Percentiles rank a stretch among this genome's conserved stretches.
These are phyloP conservation scores for Kingdonia uniflora DNA, from an alignment of 164 flowering plant species.

Conservation along the genomic window DNA sequence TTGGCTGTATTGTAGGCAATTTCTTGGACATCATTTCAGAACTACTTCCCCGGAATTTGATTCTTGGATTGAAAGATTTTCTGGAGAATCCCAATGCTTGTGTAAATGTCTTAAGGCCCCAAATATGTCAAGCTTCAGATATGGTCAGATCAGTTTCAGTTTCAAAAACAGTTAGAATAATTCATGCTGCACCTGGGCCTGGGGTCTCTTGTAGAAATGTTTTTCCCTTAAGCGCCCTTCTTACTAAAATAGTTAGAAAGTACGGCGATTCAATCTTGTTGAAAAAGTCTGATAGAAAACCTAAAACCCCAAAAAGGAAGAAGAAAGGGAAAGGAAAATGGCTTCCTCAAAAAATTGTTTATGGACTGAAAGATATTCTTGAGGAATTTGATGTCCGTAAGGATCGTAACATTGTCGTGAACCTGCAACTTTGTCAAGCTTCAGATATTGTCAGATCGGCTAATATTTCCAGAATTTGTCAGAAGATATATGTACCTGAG, in stretches of 20 bases:
- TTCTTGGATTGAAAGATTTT: conserved; percentile 55
- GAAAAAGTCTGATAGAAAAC: conserved; percentile 62
- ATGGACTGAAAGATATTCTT: conserved; percentile 9
- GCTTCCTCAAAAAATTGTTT: background rate
- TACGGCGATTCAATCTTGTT: conserved; percentile 60
- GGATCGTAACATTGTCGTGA: conserved; percentile 27
- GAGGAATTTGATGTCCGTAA: conserved; percentile 23
- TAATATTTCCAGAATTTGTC: conserved; percentile 20
- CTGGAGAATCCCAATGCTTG: conserved; percentile 27
- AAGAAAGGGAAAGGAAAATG: conserved; percentile 32
- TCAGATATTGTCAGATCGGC: conserved; percentile 36
- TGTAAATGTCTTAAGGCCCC: conserved; percentile 23
- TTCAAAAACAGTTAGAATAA: conserved; percentile 19
- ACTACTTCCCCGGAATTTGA: conserved; percentile 11
- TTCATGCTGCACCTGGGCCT: conserved; percentile 7
- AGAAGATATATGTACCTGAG: conserved; percentile 6
- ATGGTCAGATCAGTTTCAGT: conserved; percentile 31
- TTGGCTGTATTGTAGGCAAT: conserved; percentile 30
- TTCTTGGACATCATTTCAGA: conserved; percentile 9
- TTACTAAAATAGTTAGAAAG: conserved; percentile 38
- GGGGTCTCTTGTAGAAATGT: conserved; percentile 15
- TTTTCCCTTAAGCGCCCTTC: conserved; percentile 32
- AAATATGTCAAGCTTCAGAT: conserved; percentile 42
- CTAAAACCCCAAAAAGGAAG: conserved; percentile 50
- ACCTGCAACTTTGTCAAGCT: conserved; percentile 39